phyloP scores from a whole-genome alignment of 2,329 filamentous ascomycete genomes.

The Dothistroma septosporum region DNA sequence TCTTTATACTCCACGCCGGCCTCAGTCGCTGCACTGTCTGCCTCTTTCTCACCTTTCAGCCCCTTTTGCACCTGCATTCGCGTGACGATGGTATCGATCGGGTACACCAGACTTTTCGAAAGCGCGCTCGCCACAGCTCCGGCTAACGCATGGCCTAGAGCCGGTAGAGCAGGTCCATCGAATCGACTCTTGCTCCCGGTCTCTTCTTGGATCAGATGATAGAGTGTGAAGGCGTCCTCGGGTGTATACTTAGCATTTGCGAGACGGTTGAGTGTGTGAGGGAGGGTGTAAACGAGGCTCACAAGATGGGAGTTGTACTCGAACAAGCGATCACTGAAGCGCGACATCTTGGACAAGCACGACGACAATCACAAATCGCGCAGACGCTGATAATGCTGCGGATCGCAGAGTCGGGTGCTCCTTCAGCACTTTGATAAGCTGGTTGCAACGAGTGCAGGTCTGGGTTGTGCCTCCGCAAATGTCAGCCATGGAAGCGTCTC shows the following conservation, averaged over 20 bases:
- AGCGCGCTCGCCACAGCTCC: conserved; percentile 74
- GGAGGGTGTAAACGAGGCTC: conserved; percentile 15
- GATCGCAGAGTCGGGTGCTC: background rate
- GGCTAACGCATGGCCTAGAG: conserved; percentile 75
- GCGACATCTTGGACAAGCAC: conserved; percentile 17
- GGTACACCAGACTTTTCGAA: conserved; percentile 74
- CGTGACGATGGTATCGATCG: conserved; percentile 75
- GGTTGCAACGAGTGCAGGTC: background rate
- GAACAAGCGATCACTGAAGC: conserved; percentile 19
- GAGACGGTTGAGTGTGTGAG: conserved; percentile 13
- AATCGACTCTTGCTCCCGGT: conserved; percentile 2
- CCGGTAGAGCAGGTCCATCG: conserved; percentile 55
- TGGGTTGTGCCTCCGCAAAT: conserved; percentile 1
- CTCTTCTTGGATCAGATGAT: conserved; percentile 27
- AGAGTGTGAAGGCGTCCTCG: conserved; percentile 32
- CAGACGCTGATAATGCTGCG: background rate
- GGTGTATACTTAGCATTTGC: conserved; percentile 20
- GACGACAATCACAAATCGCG: background rate
- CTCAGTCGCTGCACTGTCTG: conserved; percentile 32
- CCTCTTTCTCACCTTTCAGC: conserved; percentile 41
- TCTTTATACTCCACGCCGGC: conserved; percentile 55
- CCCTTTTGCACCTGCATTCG: conserved; percentile 74
- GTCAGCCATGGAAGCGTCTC: conserved; percentile 3
- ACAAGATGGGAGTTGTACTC: conserved; percentile 24
- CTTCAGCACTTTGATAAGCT: background rate